phyloP scores from a whole-genome alignment of 768 basidiomycete genomes.

The Boletus eberwhitei region DNA sequence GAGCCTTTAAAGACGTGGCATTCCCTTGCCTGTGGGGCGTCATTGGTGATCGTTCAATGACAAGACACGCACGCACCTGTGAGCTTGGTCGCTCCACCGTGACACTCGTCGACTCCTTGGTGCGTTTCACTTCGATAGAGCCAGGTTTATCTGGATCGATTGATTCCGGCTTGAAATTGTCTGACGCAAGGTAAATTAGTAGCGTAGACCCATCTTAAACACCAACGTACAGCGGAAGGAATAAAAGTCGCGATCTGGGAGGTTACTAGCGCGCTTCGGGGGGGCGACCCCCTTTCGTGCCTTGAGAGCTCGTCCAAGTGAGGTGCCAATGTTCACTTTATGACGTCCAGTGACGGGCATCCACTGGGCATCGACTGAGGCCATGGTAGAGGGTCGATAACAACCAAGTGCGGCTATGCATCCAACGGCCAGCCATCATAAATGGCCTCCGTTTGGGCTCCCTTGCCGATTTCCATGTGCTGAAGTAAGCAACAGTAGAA shows the following conservation, averaged over 20 bases:
- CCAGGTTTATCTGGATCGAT: constrained; percentile 66
- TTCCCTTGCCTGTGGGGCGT: constrained; percentile 44
- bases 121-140: constrained; percentile 56
- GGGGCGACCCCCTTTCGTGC: constrained; percentile 55
- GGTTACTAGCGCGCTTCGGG: constrained; percentile 37
- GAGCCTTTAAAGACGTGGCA: constrained; percentile 53
- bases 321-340: constrained; percentile 56
- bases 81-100: constrained; percentile 63
- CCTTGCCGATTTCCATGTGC: constrained; percentile 13
- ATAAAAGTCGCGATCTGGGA: constrained; percentile 69
- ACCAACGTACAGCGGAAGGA: constrained; percentile 66
- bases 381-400: constrained; percentile 38
- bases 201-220: neutral
- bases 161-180: constrained; percentile 73
- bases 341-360: constrained; percentile 59
- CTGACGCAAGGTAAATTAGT: constrained; percentile 35
- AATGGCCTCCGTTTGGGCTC: constrained; percentile 11
- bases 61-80: constrained; percentile 42
- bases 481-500: constrained; percentile 25
- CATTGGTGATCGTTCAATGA: neutral
- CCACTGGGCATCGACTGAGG: constrained; percentile 46
- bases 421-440: constrained; percentile 9
- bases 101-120: constrained; percentile 50
- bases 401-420: constrained; percentile 19
- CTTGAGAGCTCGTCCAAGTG: constrained; percentile 63